Percentiles rank a stretch among this genome's conserved stretches.
These are phyloP conservation scores for Coemansia aciculifera DNA, from an alignment of 192 early-diverging fungal genomes.

Conservation along the genomic window DNA sequence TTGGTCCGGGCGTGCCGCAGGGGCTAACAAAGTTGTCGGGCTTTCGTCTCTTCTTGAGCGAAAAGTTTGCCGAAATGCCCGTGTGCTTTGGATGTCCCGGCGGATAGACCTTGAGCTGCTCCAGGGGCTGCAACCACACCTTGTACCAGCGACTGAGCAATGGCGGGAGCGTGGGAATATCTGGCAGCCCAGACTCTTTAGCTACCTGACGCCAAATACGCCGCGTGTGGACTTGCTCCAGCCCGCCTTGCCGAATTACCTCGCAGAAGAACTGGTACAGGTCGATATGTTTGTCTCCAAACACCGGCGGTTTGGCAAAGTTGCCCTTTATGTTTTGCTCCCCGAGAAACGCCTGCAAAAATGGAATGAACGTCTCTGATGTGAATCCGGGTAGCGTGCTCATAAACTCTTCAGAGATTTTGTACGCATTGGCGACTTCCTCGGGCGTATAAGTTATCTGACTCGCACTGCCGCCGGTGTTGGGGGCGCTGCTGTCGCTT, in stretches of 20 bases:
- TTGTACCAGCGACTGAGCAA: slow-evolving; percentile 57
- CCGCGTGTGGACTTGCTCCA: slow-evolving; percentile 49
- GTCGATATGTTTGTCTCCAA: slow-evolving; percentile 39
- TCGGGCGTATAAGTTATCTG: slow-evolving; percentile 30
- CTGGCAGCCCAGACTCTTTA: slow-evolving; percentile 45
- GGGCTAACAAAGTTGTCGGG: slow-evolving; percentile 33
- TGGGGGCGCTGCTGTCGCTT: slow-evolving; percentile 29
- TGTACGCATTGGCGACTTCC: slow-evolving; percentile 43
- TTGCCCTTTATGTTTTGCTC: slow-evolving; percentile 41
- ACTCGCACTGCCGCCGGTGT: background rate
- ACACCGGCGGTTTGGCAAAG: slow-evolving; percentile 43
- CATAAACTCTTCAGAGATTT: slow-evolving; percentile 43
- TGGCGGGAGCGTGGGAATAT: slow-evolving; percentile 46
- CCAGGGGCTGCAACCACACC: slow-evolving; percentile 52
- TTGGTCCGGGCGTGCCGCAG: slow-evolving; percentile 42
- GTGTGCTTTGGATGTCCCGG: slow-evolving; percentile 51
- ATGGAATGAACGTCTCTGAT: slow-evolving; percentile 36
- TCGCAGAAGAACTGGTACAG: slow-evolving; percentile 52
- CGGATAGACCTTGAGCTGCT: slow-evolving; percentile 51
- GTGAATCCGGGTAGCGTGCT: slow-evolving; percentile 40
- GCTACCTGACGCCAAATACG: slow-evolving; percentile 54
- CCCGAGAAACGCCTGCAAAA: slow-evolving; percentile 45
- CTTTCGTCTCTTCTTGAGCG: slow-evolving; percentile 52
- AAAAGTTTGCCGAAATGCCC: slow-evolving; percentile 50
- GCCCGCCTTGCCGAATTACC: slow-evolving; percentile 45